These are phyloP conservation scores for Wickerhamia fluorescens DNA, from an alignment of 805 yeast genomes.

Conservation along the genomic window DNA sequence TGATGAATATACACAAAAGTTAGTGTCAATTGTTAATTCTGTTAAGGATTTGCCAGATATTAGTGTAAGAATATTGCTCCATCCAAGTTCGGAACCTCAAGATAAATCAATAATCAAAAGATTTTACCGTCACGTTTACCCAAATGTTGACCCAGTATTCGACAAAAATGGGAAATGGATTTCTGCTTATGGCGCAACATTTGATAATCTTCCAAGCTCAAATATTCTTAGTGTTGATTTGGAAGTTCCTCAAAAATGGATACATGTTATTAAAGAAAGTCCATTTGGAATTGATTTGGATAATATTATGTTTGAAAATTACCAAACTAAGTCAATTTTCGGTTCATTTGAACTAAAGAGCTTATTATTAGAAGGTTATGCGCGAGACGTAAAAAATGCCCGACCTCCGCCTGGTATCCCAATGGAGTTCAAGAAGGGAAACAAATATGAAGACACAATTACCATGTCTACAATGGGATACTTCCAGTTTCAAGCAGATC, in stretches of 20 bases:
- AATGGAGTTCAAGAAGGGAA: slow-evolving; percentile 27
- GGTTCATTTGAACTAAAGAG: slow-evolving; percentile 47
- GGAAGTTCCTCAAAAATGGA: slow-evolving; percentile 63
- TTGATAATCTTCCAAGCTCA: slow-evolving; percentile 42
- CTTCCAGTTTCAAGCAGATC: slow-evolving; percentile 66
- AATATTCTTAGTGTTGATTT: slow-evolving; percentile 49
- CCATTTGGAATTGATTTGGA: slow-evolving; percentile 46
- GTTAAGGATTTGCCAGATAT: slow-evolving; percentile 42
- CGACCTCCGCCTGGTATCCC: slow-evolving; percentile 46
- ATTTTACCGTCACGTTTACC: slow-evolving; percentile 46
- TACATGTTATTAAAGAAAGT: slow-evolving; percentile 46
- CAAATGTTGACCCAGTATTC: slow-evolving; percentile 25
- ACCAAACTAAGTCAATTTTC: slow-evolving; percentile 24
- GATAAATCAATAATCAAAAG: slow-evolving; percentile 46
- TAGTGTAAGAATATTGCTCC: slow-evolving; percentile 46
- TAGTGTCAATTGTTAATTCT: slow-evolving; percentile 39
- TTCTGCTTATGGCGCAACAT: slow-evolving; percentile 21
- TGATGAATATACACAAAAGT: slow-evolving; percentile 59
- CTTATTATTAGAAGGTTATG: slow-evolving; percentile 67
- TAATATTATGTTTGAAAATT: slow-evolving; percentile 43
- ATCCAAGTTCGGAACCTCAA: slow-evolving; percentile 42
- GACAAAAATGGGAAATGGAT: slow-evolving; percentile 14
- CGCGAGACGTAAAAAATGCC: slow-evolving; percentile 35
- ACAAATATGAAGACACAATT: slow-evolving; percentile 43
- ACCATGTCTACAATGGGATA: slow-evolving; percentile 83